Evolutionary conservation across 306 rosid species (phyloP).

Genomic region (Corylus heterophylla): DNA sequence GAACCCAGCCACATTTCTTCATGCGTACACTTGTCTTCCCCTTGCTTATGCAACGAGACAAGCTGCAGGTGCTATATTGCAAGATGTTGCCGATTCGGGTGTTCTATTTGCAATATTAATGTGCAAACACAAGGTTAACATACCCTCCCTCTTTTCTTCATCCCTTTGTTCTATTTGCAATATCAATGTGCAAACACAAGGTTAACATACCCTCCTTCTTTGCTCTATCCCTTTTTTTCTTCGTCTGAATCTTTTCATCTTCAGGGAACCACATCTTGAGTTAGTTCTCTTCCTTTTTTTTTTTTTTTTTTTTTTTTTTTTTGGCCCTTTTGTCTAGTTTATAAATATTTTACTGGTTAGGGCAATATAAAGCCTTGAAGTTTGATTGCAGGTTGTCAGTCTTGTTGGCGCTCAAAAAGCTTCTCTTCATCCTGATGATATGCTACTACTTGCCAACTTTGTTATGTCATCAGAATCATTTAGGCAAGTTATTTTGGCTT

Average conservation of each 20-base stretch:
- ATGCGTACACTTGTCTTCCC: conserved; percentile 93
- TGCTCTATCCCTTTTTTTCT: neutral
- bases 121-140: conserved; percentile 86
- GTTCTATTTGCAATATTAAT: conserved; percentile 89
- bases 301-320: neutral
- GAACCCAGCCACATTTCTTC: conserved; percentile 97
- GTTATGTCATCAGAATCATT: conserved; percentile 91
- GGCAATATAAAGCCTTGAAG: conserved; percentile 33
- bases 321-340: neutral
- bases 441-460: conserved; percentile 79
- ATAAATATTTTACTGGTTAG: neutral
- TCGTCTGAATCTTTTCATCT: conserved; percentile 3
- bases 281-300: neutral
- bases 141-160: conserved; percentile 11
- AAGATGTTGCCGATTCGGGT: conserved; percentile 90
- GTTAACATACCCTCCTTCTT: conserved; percentile 25
- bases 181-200: conserved; percentile 94
- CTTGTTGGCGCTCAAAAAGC: conserved; percentile 96
- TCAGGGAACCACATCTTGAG: conserved; percentile 14
- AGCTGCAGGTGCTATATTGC: conserved; percentile 93
- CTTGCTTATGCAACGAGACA: conserved; percentile 90
- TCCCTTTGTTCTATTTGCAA: conserved; percentile 66
- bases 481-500: conserved; percentile 58
- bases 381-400: conserved; percentile 80
- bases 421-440: conserved; percentile 95